Percentiles rank a stretch among this genome's conserved stretches.
These are phyloP conservation scores for Daldinia bambusicola DNA, from an alignment of 495 filamentous ascomycete species.

Conservation along the genomic window DNA sequence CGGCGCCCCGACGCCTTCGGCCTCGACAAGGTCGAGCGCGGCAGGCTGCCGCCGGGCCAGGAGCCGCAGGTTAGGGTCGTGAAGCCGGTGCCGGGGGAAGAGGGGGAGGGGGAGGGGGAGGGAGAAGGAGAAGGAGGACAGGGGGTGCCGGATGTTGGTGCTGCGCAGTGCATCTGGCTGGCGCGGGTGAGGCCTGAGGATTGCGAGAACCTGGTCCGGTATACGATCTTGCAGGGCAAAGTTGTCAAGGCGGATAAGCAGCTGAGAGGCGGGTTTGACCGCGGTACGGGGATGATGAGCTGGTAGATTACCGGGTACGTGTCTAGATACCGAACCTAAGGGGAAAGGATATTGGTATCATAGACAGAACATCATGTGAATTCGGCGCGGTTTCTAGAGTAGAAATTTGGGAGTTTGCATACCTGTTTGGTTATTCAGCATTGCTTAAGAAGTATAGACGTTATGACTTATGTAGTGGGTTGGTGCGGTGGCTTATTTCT, in stretches of 20 bases:
- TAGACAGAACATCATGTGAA: not conserved
- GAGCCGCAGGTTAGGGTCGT: conserved; percentile 31
- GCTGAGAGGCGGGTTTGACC: conserved; percentile 90
- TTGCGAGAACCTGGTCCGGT: conserved; percentile 91
- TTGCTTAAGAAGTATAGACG: not conserved
- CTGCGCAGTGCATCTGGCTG: conserved; percentile 92
- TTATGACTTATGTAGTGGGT: not conserved
- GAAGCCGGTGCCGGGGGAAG: conserved; percentile 17
- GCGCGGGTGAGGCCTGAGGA: conserved; percentile 89
- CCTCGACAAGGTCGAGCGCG: conserved; percentile 56
- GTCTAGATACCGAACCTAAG: no score
- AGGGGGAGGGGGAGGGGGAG: not conserved
- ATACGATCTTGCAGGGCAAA: conserved; percentile 92
- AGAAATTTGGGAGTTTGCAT: not conserved
- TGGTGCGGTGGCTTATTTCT: not conserved
- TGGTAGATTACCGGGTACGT: conserved; percentile 65
- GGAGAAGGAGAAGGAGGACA: conserved; percentile 6
- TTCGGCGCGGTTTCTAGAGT: not conserved
- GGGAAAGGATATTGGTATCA: not conserved
- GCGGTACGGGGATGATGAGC: conserved; percentile 79
- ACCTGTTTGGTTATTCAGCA: not conserved
- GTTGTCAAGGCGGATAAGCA: conserved; percentile 87
- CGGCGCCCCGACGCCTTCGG: conserved; percentile 71
- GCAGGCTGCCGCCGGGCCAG: conserved; percentile 48
- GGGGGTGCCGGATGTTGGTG: conserved; percentile 61